Base-by-base conservation (phyloP, 2,329 filamentous ascomycete species). In the Colletotrichum orchidophilum region DNA sequence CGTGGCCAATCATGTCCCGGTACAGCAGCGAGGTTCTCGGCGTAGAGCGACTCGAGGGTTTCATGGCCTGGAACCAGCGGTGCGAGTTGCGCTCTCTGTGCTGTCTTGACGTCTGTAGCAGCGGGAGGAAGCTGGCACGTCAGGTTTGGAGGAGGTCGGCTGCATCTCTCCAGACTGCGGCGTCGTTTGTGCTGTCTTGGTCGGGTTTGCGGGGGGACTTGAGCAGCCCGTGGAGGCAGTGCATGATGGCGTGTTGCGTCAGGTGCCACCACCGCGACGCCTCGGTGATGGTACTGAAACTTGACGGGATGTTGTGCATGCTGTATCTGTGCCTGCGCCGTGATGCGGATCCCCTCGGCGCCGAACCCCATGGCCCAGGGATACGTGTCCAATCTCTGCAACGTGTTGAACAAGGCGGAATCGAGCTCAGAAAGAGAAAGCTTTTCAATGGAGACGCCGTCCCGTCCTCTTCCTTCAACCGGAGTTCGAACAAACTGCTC, bases 21-120 rank as follows among this genome's bases (percentile, higher is more conserved):
- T 72, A 62, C 31, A 72, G 29, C 3, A 66, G 70, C 46, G 24
- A 72, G 24, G 26, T 54, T 64, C 57, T 72, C 70, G 26, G 55
- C 21, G 39, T 70, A 60, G 8, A 72, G 52, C 6, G 66, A 27
- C 39, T 72, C 70, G 27, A 72, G 70, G 13, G 62, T 62, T n/a
- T n/a, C 46, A 65, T 64, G 15, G 66, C 61, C 11, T 59, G 66
- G 49, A 68, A 61, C 58, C 66, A 72, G 8, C 46, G 26, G 6
- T 18, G 31, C 18, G 31, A 13, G 11, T 61, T n/a, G 21, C 18
- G 33, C 11, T 35, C 50, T 1, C 57, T 24, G 5, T 42, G 21
- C n/a, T 61, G 50, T n/a, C 58, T 42, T 3, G 70, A 57, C 11
- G 33, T 24, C 7, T 61, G 59, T 7, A 64, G 35, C 18, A 72